Base-by-base conservation (phyloP, 768 basidiomycete species). In the Pilatotrama ljubarskyi region DNA sequence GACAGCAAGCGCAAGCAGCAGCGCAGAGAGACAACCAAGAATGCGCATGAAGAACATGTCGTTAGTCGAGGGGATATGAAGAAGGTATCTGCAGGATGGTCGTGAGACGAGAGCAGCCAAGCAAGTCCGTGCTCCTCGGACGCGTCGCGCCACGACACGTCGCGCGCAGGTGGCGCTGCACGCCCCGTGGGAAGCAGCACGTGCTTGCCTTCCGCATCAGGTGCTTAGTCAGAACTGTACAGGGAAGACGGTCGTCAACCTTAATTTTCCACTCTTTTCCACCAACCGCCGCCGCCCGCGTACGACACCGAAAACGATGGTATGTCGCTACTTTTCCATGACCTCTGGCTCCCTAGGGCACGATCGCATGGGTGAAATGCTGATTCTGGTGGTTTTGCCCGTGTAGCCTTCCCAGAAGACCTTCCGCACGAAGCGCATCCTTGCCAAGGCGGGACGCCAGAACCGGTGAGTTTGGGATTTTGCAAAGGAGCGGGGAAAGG, bases 351-450 rank as follows among this genome's bases (percentile, higher is more conserved):
- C 18, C 13, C 2, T 25, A 38, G 14, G 24, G 38, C 18, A 6
- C 42, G n/a, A 7, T 29, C n/a, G 36, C 20, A 41, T 22, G 22
- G n/a, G 37, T 20, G 36, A 11, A 65, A 73, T 76, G 71, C 75
- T 76, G 69, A 73, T 69, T 86, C 83, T 81, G 82, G 74, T 67
- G 82, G 20, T 63, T 62, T 38, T 9, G 54, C 46, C 13, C 42
- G 18, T 63, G 17, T 76, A 98, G 96, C 96, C 96, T 78, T 98
- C 96, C 74, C 93, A 98, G 88, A 99, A 99, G 81, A 85, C 93
- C 59, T 98, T 98, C 86, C 85, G 91, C 74, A 95, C 91, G 75
- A 99, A 99, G 83, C 88, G 88, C 75, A 95, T 87, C 74, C 91
- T 99, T 69, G 94, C 96, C 74, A 99, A 98, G 85, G 93, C 93